phyloP scores from a whole-genome alignment of 1,284 basidiomycete species.

The Takashimella tepidaria region DNA sequence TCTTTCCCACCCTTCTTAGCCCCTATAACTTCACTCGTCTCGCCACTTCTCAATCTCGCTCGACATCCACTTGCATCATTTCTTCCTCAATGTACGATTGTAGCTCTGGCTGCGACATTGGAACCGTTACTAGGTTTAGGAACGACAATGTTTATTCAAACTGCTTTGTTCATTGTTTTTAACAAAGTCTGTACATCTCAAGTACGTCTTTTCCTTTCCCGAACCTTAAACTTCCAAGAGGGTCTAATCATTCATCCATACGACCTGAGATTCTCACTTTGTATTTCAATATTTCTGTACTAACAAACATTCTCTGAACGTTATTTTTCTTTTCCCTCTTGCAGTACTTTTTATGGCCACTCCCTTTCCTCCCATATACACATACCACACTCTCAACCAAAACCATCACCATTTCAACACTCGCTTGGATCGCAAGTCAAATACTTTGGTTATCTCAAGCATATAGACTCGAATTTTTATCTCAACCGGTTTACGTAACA shows the following conservation, averaged over 20 bases:
- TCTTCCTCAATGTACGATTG: slow-evolving; percentile 49
- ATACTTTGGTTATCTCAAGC: slow-evolving; percentile 76
- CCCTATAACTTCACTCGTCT: slow-evolving; percentile 1
- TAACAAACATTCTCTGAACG: background rate
- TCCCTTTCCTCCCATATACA: slow-evolving; percentile 80
- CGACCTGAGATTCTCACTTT: background rate
- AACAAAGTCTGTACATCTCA: slow-evolving; percentile 99
- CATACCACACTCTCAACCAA: slow-evolving; percentile 55
- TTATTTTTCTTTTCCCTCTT: background rate
- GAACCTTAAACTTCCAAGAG: background rate
- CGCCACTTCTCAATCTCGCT: slow-evolving; percentile 19
- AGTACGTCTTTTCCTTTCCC: slow-evolving; percentile 50
- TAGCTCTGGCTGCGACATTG: slow-evolving; percentile 35
- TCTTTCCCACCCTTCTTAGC: background rate
- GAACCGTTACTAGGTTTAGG: slow-evolving; percentile 54
- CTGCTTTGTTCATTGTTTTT: slow-evolving; percentile 82
- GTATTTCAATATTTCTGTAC: background rate
- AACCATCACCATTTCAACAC: slow-evolving; percentile 51
- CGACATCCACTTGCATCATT: slow-evolving; percentile 43
- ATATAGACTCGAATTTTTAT: slow-evolving; percentile 83
- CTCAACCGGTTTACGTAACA: slow-evolving; percentile 61
- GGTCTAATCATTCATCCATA: background rate
- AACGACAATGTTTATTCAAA: slow-evolving; percentile 78
- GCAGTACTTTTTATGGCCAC: slow-evolving; percentile 98
- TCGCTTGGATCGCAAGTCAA: slow-evolving; percentile 69